phyloP scores from a whole-genome alignment of 495 filamentous ascomycete species.

The Talaromyces wortmannii region DNA sequence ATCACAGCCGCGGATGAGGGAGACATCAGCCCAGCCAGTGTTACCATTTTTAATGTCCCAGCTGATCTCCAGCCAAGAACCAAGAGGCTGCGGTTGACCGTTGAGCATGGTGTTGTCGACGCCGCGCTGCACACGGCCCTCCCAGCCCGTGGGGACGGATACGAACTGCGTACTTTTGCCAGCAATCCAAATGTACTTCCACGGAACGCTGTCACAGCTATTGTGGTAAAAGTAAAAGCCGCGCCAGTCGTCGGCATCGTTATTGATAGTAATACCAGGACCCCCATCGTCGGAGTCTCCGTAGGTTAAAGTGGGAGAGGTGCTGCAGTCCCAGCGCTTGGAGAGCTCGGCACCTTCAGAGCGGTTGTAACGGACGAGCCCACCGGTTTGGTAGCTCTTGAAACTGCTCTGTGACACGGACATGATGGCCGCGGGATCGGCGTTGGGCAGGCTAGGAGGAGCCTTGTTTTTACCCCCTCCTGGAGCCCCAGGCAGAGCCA shows the following conservation, averaged over 20 bases:
- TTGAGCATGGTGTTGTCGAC: background rate
- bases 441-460: conserved; percentile 1
- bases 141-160: background rate
- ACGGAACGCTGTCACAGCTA: conserved; percentile 1
- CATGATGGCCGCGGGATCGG: background rate
- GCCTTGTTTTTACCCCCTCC: background rate
- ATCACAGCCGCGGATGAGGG: background rate
- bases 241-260: background rate
- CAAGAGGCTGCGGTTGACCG: background rate
- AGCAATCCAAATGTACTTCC: conserved; percentile 5
- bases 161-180: background rate
- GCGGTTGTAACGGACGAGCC: background rate
- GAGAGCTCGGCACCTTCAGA: background rate
- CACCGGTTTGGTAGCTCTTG: background rate
- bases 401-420: conserved; percentile 1
- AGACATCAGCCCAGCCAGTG: background rate
- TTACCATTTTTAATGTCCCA: background rate
- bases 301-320: background rate
- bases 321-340: conserved; percentile 3
- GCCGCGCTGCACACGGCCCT: conserved; percentile 1
- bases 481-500: background rate
- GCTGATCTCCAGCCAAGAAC: conserved; percentile 2
- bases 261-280: conserved; percentile 2
- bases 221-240: conserved; percentile 2
- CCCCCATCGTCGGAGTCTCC: background rate